phyloP scores from a whole-genome alignment of 495 filamentous ascomycete species.

The Trichoderma orchidacearum region DNA sequence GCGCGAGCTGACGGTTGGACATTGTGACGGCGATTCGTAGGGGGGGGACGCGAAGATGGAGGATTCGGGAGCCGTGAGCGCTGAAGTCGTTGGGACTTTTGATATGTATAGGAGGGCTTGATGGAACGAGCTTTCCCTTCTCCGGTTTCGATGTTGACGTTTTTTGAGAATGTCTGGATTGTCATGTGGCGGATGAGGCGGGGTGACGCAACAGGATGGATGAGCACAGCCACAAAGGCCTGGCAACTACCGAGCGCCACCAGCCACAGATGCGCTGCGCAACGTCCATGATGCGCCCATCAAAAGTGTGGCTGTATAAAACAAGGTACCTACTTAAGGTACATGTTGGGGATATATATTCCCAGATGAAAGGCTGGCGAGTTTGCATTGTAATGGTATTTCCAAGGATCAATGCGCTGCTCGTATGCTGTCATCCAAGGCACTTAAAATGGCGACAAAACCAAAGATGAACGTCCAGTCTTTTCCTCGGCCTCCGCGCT shows the following conservation, averaged over 20 bases:
- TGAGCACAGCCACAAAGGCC: not conserved
- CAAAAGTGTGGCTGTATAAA: too few species aligned
- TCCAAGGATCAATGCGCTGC: not conserved
- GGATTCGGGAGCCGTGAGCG: too few species aligned
- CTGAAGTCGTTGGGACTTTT: too few species aligned
- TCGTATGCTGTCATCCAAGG: not conserved
- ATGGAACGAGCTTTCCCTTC: not conserved
- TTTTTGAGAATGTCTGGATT: too few species aligned
- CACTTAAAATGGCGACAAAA: conserved; percentile 23
- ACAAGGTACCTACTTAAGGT: too few species aligned
- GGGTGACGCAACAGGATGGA: not conserved
- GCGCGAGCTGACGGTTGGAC: conserved; percentile 35
- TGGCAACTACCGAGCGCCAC: not conserved
- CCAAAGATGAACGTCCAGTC: conserved; percentile 38
- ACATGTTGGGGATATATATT: too few species aligned
- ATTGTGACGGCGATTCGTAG: conserved; percentile 13
- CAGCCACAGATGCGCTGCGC: not conserved
- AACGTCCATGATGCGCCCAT: not conserved
- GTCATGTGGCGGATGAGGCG: not conserved
- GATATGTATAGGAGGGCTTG: not conserved
- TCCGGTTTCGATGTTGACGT: too few species aligned
- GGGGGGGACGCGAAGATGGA: not conserved
- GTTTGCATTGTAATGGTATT: too few species aligned
- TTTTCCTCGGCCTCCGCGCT: conserved; percentile 44
- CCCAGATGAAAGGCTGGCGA: too few species aligned